These are phyloP conservation scores for Miscanthus lutarioriparius DNA, from an alignment of 176 grass and related monocot species.

Conservation along the genomic window DNA sequence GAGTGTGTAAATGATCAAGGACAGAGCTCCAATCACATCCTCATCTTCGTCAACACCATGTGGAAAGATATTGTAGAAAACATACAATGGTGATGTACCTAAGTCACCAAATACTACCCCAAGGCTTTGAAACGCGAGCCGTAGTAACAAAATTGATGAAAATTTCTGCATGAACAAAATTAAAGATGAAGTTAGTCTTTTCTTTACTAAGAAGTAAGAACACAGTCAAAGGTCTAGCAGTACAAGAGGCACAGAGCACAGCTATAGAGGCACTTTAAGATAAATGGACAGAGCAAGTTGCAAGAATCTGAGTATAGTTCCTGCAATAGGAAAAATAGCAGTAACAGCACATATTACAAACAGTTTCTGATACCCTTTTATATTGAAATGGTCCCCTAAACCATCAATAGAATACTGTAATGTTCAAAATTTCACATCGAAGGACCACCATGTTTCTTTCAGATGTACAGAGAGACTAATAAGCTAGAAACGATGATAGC, in stretches of 20 bases:
- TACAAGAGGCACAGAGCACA: not conserved
- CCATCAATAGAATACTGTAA: not conserved
- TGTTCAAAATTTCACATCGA: not conserved
- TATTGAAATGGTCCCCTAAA: slow-evolving; percentile 14
- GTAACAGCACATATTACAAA: not conserved
- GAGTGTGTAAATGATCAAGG: slow-evolving; percentile 84
- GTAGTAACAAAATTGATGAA: slow-evolving; percentile 51
- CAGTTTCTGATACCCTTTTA: slow-evolving; percentile 1
- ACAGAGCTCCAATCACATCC: slow-evolving; percentile 84
- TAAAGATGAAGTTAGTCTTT: slow-evolving; percentile 6
- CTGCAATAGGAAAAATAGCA: slow-evolving; percentile 17
- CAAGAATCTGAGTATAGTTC: slow-evolving; percentile 15
- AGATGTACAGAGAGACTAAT: slow-evolving; percentile 13
- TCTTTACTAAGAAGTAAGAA: not conserved
- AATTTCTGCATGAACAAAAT: slow-evolving; percentile 66
- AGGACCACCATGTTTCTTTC: slow-evolving; percentile 8
- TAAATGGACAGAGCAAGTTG: not conserved
- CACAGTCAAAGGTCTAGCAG: not conserved
- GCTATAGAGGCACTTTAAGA: not conserved
- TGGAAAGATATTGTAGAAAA: slow-evolving; percentile 82
- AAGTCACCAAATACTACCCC: slow-evolving; percentile 84
- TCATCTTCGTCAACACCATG: slow-evolving; percentile 58
- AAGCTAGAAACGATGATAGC: not conserved
- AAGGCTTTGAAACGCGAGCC: slow-evolving; percentile 78
- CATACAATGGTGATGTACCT: slow-evolving; percentile 89